Conservation (phyloP, 2,329 filamentous ascomycete species). For the Monilinia aucupariae region DNA sequence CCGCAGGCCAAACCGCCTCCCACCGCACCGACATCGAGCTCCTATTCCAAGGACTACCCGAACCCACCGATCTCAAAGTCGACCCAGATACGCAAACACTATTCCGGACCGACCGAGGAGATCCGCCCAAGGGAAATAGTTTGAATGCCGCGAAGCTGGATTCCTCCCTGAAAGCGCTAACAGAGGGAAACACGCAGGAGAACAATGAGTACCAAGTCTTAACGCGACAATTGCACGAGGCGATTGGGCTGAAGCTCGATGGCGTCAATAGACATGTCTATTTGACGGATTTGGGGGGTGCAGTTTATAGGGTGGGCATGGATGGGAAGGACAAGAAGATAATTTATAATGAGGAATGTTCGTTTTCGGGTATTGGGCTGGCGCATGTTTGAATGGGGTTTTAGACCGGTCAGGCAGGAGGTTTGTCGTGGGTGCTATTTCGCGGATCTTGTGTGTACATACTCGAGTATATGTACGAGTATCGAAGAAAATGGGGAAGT, state of each 20-base stretch:
- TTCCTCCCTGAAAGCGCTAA: neutral
- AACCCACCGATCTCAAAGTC: slow-evolving; percentile 54
- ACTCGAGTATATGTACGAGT: neutral
- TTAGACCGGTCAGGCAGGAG: too few species aligned
- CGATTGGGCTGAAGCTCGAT: slow-evolving; percentile 43
- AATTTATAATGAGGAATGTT: slow-evolving; percentile 18
- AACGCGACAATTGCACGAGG: slow-evolving; percentile 40
- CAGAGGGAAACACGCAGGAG: neutral
- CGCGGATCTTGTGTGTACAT: too few species aligned
- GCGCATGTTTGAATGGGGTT: neutral
- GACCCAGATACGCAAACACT: slow-evolving; percentile 42
- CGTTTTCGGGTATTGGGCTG: slow-evolving; percentile 14
- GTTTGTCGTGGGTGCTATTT: too few species aligned
- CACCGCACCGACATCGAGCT: slow-evolving; percentile 22
- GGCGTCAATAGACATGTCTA: slow-evolving; percentile 36
- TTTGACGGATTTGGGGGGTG: slow-evolving; percentile 40
- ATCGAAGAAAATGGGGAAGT: neutral
- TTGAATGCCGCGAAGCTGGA: slow-evolving; percentile 40
- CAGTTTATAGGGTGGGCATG: slow-evolving; percentile 37
- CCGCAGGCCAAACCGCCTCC: slow-evolving; percentile 29
- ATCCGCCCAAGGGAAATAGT: slow-evolving; percentile 49
- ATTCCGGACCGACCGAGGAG: slow-evolving; percentile 59
- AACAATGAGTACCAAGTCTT: slow-evolving; percentile 30
- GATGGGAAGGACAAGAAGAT: slow-evolving; percentile 29
- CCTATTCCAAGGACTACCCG: slow-evolving; percentile 43